Conservation (phyloP, 805 yeast species). For the Jamesozyma piceae region DNA sequence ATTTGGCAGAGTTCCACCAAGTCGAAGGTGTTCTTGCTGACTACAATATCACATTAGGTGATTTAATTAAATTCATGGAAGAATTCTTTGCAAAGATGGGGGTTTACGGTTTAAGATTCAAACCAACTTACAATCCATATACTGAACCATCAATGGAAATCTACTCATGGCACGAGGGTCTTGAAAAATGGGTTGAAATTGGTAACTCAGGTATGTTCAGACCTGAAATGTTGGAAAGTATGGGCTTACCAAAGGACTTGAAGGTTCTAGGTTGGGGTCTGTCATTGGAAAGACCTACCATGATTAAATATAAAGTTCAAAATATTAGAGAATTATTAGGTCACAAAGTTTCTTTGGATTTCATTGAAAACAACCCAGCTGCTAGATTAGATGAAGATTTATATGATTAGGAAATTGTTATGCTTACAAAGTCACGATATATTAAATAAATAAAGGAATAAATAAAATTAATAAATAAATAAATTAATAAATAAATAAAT, state of each 20-base stretch:
- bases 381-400: conserved; percentile 86
- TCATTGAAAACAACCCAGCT: conserved; percentile 93
- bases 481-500: too few species aligned
- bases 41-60: conserved; percentile 88
- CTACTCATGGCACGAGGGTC: conserved; percentile 90
- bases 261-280: conserved; percentile 97
- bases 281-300: conserved; percentile 95
- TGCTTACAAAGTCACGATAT: not conserved
- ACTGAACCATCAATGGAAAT: conserved; percentile 98
- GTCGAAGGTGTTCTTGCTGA: conserved; percentile 99
- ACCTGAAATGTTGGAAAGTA: conserved; percentile 97
- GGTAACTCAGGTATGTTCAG: conserved; percentile 99
- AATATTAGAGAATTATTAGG: conserved; percentile 95
- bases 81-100: conserved; percentile 96
- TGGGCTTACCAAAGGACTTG: conserved; percentile 93
- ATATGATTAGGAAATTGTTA: conserved; percentile 24
- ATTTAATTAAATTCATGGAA: conserved; percentile 96
- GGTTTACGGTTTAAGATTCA: conserved; percentile 87
- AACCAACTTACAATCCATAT: conserved; percentile 98
- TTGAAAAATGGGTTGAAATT: conserved; percentile 96
- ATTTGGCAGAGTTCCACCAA: conserved; percentile 98
- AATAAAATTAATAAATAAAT: not conserved
- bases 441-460: not conserved
- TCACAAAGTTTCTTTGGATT: conserved; percentile 90
- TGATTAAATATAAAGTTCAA: conserved; percentile 94